These are phyloP conservation scores for Globisporangium emineosum DNA, from an alignment of 352 stramenopile species.

Conservation along the genomic window DNA sequence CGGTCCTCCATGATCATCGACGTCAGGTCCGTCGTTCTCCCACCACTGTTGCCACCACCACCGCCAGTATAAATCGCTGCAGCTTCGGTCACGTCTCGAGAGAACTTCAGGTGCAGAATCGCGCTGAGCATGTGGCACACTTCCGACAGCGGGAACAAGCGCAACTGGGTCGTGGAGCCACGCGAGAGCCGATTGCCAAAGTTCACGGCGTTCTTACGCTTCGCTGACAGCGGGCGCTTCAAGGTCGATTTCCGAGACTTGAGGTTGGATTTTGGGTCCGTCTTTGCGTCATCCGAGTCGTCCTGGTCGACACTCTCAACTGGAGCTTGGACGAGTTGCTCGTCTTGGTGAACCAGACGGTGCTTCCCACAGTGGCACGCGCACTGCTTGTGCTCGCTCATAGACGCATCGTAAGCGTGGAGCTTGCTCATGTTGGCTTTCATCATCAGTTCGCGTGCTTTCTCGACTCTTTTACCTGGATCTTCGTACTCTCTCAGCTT, in stretches of 20 bases:
- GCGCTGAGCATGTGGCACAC: conserved; percentile 58
- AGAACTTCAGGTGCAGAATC: conserved; percentile 65
- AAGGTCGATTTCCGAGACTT: conserved; percentile 23
- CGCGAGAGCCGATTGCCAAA: conserved; percentile 34
- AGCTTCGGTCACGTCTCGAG: conserved; percentile 35
- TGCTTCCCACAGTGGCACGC: conserved; percentile 51
- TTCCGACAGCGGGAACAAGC: conserved; percentile 52
- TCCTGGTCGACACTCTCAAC: neutral
- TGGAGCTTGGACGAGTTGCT: conserved; percentile 4
- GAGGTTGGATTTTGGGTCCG: conserved; percentile 24
- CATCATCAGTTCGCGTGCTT: conserved; percentile 42
- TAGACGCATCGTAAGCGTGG: neutral
- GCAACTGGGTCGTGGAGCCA: conserved; percentile 28
- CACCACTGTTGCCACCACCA: neutral
- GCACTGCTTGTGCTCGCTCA: conserved; percentile 17
- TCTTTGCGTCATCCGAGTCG: neutral
- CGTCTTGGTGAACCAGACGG: conserved; percentile 26
- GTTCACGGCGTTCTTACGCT: conserved; percentile 46
- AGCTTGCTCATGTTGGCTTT: neutral
- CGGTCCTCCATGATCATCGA: conserved; percentile 28
- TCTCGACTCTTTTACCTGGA: conserved; percentile 40
- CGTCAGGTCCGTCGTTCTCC: conserved; percentile 5
- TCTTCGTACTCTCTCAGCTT: conserved; percentile 41
- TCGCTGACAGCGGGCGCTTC: conserved; percentile 28
- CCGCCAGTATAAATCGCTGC: neutral